Base-by-base conservation (phyloP, 1,284 basidiomycete genomes). In the Rhodofomes roseus region DNA sequence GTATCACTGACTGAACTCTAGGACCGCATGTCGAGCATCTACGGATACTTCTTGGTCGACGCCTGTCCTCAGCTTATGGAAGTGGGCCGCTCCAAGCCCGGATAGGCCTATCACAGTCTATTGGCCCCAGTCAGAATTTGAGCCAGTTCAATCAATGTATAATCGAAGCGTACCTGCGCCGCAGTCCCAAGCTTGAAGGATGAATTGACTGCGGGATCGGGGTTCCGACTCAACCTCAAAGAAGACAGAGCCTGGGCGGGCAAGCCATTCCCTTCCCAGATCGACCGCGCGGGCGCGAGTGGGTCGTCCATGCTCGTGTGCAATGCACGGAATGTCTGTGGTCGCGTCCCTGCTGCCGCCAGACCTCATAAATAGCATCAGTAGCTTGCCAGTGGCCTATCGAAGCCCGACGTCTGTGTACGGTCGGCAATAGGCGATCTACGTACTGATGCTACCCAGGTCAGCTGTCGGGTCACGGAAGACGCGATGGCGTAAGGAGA, bases 41-140 rank as follows among this genome's bases (percentile, higher is more conserved):
- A 87, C 83, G 2, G 69, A 67, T 1, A 87, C 83, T 22, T 74
- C 72, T 64, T 86, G 84, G 57, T 73, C 68, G 2, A 76, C 59
- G 0, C 79, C 78, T 1, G 81, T 81, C 48, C 78, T 71, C 20
- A 85, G 69, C 18, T 72, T 68, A 66, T 85, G 77, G 25, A 86
- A 73, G 57, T 82, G 72, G 3, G 81, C 80, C 2, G 84, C 81
- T 31, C 82, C 76, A 7, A 87, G 73, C 1, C 78, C 83, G 5
- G 83, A 74, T 1, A 85, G 73, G 0, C 82, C 85, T 18, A 86
- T 80, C 0, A 79, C 65, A 0, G 78, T 80, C 82, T 85, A 22
- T 41, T 9, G 43, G 43, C 23, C 22, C 1, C 11, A 25, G 20
- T 14, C 9, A 23, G 43, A 41, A n/a, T 11, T 20, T 22, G 40